These are phyloP conservation scores for Botrytis galanthina DNA, from an alignment of 2,329 filamentous ascomycete genomes.

Conservation along the genomic window DNA sequence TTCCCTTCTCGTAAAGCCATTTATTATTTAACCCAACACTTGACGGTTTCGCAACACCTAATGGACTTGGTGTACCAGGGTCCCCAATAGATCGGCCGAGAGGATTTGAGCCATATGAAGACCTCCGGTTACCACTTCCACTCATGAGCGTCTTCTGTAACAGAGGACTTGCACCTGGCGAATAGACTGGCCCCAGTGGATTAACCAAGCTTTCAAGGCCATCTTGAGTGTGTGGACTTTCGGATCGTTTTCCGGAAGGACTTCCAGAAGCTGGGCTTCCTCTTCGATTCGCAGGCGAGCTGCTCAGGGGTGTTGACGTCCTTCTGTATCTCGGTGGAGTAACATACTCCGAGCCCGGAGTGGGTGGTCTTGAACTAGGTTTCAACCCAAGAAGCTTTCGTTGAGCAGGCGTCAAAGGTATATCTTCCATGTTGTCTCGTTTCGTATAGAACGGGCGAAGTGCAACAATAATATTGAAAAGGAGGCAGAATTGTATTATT, in stretches of 20 bases:
- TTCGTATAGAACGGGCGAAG: conserved; percentile 69
- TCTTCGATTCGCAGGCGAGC: conserved; percentile 59
- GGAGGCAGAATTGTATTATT: conserved; percentile 53
- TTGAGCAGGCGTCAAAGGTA: conserved; percentile 86
- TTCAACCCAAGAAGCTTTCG: conserved; percentile 79
- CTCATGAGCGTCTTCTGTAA: conserved; percentile 65
- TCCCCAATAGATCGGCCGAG: conserved; percentile 46
- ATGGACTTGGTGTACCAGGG: conserved; percentile 65
- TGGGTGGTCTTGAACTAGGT: conserved; percentile 60
- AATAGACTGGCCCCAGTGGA: conserved; percentile 48
- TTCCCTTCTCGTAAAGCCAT: conserved; percentile 87
- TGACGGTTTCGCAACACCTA: conserved; percentile 60
- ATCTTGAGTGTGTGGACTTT: conserved; percentile 1
- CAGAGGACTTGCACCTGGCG: conserved; percentile 54
- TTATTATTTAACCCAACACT: conserved; percentile 84
- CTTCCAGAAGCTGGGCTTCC: conserved; percentile 48
- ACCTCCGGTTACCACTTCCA: conserved; percentile 50
- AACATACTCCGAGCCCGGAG: conserved; percentile 69
- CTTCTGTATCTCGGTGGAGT: conserved; percentile 86
- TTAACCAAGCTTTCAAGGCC: conserved; percentile 15
- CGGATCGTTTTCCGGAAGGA: conserved; percentile 12
- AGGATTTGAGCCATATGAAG: conserved; percentile 61
- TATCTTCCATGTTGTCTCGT: conserved; percentile 79
- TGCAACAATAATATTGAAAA: conserved; percentile 70
- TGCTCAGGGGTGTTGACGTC: conserved; percentile 58